phyloP scores from a whole-genome alignment of 1,284 basidiomycete genomes.

The Moniliella sp. region DNA sequence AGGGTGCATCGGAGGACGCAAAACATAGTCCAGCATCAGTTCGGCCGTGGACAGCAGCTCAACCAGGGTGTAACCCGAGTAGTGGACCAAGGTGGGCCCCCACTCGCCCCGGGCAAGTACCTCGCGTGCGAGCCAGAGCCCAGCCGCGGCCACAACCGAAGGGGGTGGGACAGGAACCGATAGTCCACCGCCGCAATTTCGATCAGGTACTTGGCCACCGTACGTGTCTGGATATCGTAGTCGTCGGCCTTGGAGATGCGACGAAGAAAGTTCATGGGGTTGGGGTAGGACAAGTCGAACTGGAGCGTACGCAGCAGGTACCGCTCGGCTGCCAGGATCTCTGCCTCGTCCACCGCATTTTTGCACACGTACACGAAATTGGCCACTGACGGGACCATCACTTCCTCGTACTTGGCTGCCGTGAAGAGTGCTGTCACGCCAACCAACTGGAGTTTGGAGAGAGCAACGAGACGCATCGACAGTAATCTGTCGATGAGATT shows the following conservation, averaged over 20 bases:
- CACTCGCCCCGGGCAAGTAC: constrained; percentile 72
- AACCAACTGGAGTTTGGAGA: constrained; percentile 80
- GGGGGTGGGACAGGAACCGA: constrained; percentile 57
- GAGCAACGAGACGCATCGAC: constrained; percentile 63
- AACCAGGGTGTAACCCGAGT: constrained; percentile 67
- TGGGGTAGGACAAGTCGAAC: constrained; percentile 77
- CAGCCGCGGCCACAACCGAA: constrained; percentile 64
- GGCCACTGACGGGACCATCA: constrained; percentile 64
- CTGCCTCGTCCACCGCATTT: constrained; percentile 27
- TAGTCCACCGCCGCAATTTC: constrained; percentile 78
- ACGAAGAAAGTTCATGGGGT: constrained; percentile 75
- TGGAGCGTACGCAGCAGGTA: constrained; percentile 76
- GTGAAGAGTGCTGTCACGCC: constrained; percentile 83
- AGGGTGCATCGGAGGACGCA: constrained; percentile 24
- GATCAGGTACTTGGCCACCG: constrained; percentile 56
- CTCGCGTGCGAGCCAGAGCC: constrained; percentile 71
- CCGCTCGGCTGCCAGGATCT: constrained; percentile 48
- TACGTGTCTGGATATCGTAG: constrained; percentile 60
- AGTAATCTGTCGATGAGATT: constrained; percentile 96
- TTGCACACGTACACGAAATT: constrained; percentile 48
- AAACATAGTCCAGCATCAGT: constrained; percentile 65
- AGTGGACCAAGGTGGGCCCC: constrained; percentile 64
- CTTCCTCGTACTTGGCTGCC: constrained; percentile 85
- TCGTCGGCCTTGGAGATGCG: constrained; percentile 38
- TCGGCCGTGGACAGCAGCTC: constrained; percentile 67